A percentile compares a stretch with the other conserved stretches of the same genome.
phyloP scores from a whole-genome alignment of 306 rosid species.

The Begonia masoniana region DNA sequence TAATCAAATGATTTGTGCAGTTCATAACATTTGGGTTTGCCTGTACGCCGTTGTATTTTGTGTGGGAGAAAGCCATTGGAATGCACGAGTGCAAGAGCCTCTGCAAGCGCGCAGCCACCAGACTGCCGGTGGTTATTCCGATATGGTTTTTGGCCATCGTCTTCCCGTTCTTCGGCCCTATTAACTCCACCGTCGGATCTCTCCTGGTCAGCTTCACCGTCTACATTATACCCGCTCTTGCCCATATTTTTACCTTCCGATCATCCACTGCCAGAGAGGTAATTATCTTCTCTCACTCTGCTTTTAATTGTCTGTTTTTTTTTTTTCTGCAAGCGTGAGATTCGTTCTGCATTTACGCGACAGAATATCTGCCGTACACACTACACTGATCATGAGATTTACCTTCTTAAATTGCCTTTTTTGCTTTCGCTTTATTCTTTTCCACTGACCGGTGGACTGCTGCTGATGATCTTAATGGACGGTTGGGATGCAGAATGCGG shows the following conservation, averaged over 20 bases:
- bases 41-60: slow-evolving; percentile 87
- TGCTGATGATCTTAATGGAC: not conserved
- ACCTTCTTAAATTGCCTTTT: too few species aligned
- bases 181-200: slow-evolving; percentile 92
- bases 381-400: not conserved
- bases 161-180: slow-evolving; percentile 92
- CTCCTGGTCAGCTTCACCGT: slow-evolving; percentile 96
- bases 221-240: slow-evolving; percentile 81
- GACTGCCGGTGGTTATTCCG: slow-evolving; percentile 85
- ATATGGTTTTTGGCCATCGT: slow-evolving; percentile 92
- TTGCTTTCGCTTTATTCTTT: too few species aligned
- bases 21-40: slow-evolving; percentile 95
- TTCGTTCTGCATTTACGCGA: slow-evolving; percentile 15
- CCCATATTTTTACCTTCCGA: slow-evolving; percentile 70
- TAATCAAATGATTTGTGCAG: slow-evolving; percentile 18
- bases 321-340: slow-evolving; percentile 10
- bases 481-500: slow-evolving; percentile 56
- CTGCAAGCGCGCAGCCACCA: slow-evolving; percentile 79
- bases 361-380: slow-evolving; percentile 16
- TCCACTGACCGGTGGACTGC: too few species aligned
- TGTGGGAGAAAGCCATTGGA: slow-evolving; percentile 90
- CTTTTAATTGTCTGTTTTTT: not conserved
- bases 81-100: slow-evolving; percentile 83
- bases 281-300: not conserved
- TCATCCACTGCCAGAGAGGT: slow-evolving; percentile 82